Percentiles rank a stretch among this genome's conserved stretches.
Evolutionary conservation across 2,329 filamentous ascomycete species (phyloP).

Genomic region (Coniochaeta prunicola): DNA sequence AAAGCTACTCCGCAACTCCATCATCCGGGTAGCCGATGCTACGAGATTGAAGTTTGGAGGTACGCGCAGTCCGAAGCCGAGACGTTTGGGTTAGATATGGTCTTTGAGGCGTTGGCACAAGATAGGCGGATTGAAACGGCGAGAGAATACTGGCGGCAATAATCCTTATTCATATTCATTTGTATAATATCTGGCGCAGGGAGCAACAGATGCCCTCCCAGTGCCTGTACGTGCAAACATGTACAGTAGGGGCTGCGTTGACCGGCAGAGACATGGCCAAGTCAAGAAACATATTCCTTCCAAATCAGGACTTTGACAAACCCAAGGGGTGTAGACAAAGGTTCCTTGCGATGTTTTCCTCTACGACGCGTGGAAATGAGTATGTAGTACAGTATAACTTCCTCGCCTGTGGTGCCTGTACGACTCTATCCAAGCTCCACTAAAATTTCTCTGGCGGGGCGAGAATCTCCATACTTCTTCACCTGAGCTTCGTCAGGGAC

Average conservation of each 20-base stretch:
- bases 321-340: too few relatives aligned
- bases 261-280: background rate
- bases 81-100: conserved; percentile 59
- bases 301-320: too few relatives aligned
- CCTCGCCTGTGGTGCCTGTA: too few relatives aligned
- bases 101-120: background rate
- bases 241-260: background rate
- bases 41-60: conserved; percentile 96
- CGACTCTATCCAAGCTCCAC: background rate
- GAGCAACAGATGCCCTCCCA: background rate
- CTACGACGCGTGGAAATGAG: too few relatives aligned
- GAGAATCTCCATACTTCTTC: background rate
- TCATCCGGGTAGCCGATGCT: conserved; percentile 73
- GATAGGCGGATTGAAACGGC: background rate
- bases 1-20: conserved; percentile 62
- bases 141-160: background rate
- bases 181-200: background rate
- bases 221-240: background rate
- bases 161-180: background rate
- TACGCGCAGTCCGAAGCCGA: conserved; percentile 74
- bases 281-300: too few relatives aligned
- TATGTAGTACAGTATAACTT: too few relatives aligned
- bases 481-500: background rate
- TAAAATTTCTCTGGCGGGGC: background rate
- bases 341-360: too few relatives aligned